Evolutionary conservation across 2,329 filamentous ascomycete genomes (phyloP).

Genomic region (Macrophomina phaseolina): DNA sequence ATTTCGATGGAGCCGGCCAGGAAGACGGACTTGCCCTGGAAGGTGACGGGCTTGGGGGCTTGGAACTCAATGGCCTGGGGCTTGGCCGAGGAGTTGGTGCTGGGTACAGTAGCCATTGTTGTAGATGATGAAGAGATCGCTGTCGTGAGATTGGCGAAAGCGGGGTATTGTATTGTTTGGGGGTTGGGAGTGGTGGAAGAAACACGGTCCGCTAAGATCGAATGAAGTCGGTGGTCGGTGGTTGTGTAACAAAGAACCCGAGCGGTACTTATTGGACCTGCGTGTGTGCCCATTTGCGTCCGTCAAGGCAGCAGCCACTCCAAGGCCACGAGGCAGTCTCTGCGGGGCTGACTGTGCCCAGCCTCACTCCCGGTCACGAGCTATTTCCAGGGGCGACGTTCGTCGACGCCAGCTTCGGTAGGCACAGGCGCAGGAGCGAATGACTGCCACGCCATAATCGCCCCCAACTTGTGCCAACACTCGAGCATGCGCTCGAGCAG

Average conservation of each 20-base stretch:
- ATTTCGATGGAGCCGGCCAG: constrained; percentile 63
- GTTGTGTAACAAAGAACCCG: no score
- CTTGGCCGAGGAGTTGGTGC: constrained; percentile 34
- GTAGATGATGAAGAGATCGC: background rate
- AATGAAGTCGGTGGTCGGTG: no score
- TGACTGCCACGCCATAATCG: background rate
- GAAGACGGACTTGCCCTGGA: constrained; percentile 53
- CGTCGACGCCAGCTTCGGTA: no score
- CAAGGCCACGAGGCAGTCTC: background rate
- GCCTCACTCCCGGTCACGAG: background rate
- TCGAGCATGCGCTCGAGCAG: background rate
- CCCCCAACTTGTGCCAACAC: background rate
- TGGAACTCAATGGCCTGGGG: constrained; percentile 21
- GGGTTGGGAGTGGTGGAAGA: no score
- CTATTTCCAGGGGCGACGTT: background rate
- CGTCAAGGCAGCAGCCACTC: no score
- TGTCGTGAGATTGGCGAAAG: background rate
- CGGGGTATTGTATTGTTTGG: background rate
- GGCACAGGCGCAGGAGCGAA: background rate
- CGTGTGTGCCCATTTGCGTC: no score
- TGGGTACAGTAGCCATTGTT: constrained; percentile 13
- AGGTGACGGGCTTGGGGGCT: constrained; percentile 28
- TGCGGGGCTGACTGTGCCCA: background rate
- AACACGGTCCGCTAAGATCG: background rate
- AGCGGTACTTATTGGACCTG: no score